A percentile compares a stretch with the other conserved stretches of the same genome.
Conservation (phyloP, 495 filamentous ascomycete species). For the Neurospora sp. region DNA sequence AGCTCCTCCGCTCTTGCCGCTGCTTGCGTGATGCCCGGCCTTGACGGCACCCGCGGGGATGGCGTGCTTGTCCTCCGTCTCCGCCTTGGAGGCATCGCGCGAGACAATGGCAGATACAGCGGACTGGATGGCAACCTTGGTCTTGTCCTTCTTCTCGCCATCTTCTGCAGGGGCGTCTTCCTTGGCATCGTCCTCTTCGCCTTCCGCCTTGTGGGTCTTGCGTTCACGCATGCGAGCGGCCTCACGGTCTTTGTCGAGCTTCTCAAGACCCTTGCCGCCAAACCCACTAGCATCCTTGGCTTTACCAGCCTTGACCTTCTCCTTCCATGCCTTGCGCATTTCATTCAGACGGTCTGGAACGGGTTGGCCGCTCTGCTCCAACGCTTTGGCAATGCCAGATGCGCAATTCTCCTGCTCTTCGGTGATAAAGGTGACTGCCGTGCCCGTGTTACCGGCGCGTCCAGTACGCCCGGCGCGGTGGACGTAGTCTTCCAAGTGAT, state of each 20-base stretch:
- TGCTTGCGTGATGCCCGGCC: constrained; percentile 32
- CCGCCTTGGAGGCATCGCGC: constrained; percentile 28
- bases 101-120: constrained; percentile 47
- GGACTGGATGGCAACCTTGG: constrained; percentile 52
- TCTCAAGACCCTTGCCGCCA: constrained; percentile 88
- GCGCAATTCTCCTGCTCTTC: constrained; percentile 86
- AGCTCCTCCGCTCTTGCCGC: constrained; percentile 50
- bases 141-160: constrained; percentile 48
- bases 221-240: constrained; percentile 74
- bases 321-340: constrained; percentile 58
- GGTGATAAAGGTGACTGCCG: constrained; percentile 89
- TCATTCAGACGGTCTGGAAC: constrained; percentile 58
- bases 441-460: constrained; percentile 88
- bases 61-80: constrained; percentile 39
- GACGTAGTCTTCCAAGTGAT: constrained; percentile 96
- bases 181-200: constrained; percentile 77
- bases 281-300: constrained; percentile 85
- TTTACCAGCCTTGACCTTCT: constrained; percentile 88
- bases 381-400: constrained; percentile 80
- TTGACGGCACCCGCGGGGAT: constrained; percentile 52
- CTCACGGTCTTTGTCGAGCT: constrained; percentile 82
- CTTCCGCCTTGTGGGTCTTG: constrained; percentile 81
- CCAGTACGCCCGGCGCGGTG: constrained; percentile 93
- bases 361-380: constrained; percentile 80
- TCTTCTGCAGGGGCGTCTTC: constrained; percentile 57